Conservation (phyloP, 164 flowering plant genomes). For the Aristolochia californica region DNA sequence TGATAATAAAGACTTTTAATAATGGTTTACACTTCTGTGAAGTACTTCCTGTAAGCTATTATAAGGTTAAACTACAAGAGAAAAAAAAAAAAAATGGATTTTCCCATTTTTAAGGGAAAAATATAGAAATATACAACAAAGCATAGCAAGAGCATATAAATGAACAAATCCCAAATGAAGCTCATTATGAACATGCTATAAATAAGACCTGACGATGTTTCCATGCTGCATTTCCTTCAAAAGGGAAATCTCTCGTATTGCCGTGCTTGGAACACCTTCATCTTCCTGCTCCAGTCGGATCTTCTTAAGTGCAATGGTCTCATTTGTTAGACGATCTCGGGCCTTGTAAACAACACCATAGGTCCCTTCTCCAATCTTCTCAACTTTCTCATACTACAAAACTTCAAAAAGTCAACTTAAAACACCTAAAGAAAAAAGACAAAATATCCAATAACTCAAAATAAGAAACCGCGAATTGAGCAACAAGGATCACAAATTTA, state of each 20-base stretch:
- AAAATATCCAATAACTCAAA: background rate
- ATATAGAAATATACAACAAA: too few relatives aligned
- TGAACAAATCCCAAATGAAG: background rate
- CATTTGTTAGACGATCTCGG: slow-evolving; percentile 63
- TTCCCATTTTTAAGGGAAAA: too few relatives aligned
- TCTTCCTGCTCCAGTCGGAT: slow-evolving; percentile 96
- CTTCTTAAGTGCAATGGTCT: slow-evolving; percentile 85
- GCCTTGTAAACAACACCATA: slow-evolving; percentile 98
- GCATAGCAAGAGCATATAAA: too few relatives aligned
- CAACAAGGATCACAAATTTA: background rate
- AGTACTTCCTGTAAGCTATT: too few relatives aligned
- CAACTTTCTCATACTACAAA: slow-evolving; percentile 81
- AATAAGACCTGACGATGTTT: slow-evolving; percentile 68
- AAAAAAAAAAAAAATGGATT: too few relatives aligned
- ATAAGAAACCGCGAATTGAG: background rate
- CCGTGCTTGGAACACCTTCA: slow-evolving; percentile 95
- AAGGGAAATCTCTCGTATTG: slow-evolving; percentile 86
- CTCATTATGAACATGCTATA: background rate
- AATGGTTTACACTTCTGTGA: too few relatives aligned
- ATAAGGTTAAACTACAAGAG: too few relatives aligned
- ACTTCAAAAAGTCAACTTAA: background rate
- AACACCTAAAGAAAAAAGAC: background rate
- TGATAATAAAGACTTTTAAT: too few relatives aligned
- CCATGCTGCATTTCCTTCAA: slow-evolving; percentile 97
- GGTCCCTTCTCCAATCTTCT: slow-evolving; percentile 96